phyloP scores from a whole-genome alignment of 306 rosid genomes.

The Castanea sativa region DNA sequence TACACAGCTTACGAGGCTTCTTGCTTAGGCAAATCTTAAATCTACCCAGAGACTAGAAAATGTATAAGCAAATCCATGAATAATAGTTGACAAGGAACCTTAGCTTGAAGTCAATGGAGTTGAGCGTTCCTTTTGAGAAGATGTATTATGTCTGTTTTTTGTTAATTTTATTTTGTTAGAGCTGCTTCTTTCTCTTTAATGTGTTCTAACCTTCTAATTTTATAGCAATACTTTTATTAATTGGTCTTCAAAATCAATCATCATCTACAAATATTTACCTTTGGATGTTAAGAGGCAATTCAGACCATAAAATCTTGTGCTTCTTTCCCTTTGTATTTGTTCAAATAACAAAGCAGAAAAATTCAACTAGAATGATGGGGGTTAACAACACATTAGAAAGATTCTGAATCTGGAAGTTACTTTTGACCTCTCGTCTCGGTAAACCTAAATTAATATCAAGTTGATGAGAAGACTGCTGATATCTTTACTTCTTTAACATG shows the following conservation, averaged over 20 bases:
- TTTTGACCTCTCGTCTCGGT: background rate
- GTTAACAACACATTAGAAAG: too few relatives aligned
- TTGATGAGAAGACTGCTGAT: background rate
- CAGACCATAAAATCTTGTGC: background rate
- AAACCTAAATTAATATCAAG: background rate
- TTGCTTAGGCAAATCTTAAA: conserved; percentile 33
- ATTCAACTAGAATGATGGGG: background rate
- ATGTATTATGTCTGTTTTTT: background rate
- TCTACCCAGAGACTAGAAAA: conserved; percentile 32
- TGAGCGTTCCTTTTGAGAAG: conserved; percentile 5
- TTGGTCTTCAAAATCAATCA: background rate
- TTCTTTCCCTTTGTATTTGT: background rate
- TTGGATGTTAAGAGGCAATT: background rate
- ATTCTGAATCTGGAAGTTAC: background rate
- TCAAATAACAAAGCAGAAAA: background rate
- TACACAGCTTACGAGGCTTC: conserved; percentile 35
- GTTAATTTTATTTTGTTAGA: background rate
- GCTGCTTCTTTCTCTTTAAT: background rate
- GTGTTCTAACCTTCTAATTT: conserved; percentile 1
- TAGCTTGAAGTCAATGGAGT: conserved; percentile 27
- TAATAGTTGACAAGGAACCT: conserved; percentile 36
- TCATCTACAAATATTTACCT: background rate
- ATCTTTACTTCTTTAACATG: background rate
- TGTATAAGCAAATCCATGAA: conserved; percentile 34
- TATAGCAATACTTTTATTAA: background rate